A percentile compares a stretch with the other conserved stretches of the same genome.
phyloP scores from a whole-genome alignment of 2,329 filamentous ascomycete genomes.

The Colletotrichum nymphaeae region DNA sequence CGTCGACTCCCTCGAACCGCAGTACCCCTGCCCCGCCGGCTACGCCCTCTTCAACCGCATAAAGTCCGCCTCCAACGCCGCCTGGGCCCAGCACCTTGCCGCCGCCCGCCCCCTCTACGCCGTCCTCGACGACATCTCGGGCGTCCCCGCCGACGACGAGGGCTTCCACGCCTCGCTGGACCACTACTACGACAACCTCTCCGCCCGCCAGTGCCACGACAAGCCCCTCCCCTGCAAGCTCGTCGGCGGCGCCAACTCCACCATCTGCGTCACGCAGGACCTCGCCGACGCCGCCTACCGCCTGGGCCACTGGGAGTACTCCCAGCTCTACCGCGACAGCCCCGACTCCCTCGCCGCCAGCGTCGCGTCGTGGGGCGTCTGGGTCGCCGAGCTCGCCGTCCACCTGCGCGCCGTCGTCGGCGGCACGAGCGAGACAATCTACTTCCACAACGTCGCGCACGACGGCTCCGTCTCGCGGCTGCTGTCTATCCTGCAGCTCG shows the following conservation, averaged over 20 bases:
- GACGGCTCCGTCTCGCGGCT: slow-evolving; percentile 78
- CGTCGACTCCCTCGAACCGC: slow-evolving; percentile 80
- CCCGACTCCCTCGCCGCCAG: slow-evolving; percentile 71
- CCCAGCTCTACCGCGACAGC: slow-evolving; percentile 78
- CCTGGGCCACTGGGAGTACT: slow-evolving; percentile 84
- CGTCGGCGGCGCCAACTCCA: slow-evolving; percentile 55
- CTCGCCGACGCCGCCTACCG: slow-evolving; percentile 79
- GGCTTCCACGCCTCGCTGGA: slow-evolving; percentile 81
- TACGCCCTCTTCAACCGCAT: slow-evolving; percentile 54
- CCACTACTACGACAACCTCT: slow-evolving; percentile 88
- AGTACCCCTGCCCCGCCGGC: slow-evolving; percentile 73
- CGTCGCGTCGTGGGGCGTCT: slow-evolving; percentile 75
- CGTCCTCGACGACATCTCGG: slow-evolving; percentile 75
- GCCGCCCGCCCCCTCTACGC: slow-evolving; percentile 65
- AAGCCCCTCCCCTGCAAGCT: slow-evolving; percentile 78
- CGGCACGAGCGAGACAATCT: slow-evolving; percentile 55
- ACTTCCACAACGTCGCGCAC: slow-evolving; percentile 83
- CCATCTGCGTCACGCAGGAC: slow-evolving; percentile 69
- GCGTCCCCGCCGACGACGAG: slow-evolving; percentile 64
- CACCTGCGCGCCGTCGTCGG: slow-evolving; percentile 68
- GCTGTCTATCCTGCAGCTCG: slow-evolving; percentile 77
- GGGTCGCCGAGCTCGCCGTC: slow-evolving; percentile 76
- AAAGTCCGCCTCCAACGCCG: slow-evolving; percentile 53
- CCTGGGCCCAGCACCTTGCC: slow-evolving; percentile 74
- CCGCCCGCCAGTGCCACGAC: slow-evolving; percentile 79